Conservation (phyloP, 2,329 filamentous ascomycete genomes). For the Colletotrichum sp. region DNA sequence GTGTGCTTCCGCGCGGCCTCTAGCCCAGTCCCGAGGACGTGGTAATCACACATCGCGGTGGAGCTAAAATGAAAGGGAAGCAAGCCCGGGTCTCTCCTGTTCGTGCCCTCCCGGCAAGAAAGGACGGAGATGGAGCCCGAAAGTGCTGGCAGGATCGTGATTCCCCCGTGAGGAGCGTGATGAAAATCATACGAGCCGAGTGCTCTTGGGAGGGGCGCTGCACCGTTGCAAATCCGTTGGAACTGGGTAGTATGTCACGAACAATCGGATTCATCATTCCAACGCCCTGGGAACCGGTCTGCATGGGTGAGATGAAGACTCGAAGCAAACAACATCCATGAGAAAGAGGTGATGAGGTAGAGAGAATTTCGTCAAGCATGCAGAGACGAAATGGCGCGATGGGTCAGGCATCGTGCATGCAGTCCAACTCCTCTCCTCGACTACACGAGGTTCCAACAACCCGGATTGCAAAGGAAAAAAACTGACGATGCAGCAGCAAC, state of each 20-base stretch:
- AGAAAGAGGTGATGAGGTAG: background rate
- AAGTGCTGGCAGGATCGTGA: background rate
- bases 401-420: background rate
- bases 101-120: background rate
- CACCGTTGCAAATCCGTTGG: background rate
- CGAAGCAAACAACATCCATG: background rate
- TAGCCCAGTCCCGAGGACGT: background rate
- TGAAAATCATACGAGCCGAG: background rate
- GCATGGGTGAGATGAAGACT: background rate
- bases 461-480: background rate
- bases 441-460: background rate
- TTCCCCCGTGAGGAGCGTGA: background rate
- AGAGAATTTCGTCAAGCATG: background rate
- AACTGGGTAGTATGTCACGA: background rate
- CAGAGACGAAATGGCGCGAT: background rate
- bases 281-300: conserved; percentile 12
- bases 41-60: conserved; percentile 14
- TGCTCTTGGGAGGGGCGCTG: background rate
- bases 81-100: background rate
- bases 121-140: background rate
- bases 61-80: background rate
- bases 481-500: background rate
- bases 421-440: background rate
- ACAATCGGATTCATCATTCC: background rate
- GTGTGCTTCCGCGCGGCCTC: background rate